Conservation (phyloP, 2,329 filamentous ascomycete genomes). For the Beauveria sp. region DNA sequence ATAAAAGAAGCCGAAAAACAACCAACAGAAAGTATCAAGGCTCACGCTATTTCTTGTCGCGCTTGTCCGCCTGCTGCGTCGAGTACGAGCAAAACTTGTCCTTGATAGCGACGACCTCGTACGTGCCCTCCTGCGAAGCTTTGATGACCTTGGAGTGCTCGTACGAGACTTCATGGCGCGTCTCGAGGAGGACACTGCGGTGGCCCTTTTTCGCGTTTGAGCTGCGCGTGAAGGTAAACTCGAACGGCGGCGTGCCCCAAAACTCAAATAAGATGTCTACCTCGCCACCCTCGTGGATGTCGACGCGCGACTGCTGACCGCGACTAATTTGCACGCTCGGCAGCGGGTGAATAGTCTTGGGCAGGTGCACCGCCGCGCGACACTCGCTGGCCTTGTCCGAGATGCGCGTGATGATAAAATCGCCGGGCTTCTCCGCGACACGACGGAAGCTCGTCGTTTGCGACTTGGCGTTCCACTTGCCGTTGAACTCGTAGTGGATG, state of each 20-base stretch:
- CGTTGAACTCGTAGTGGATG: constrained; percentile 84
- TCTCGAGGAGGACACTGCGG: constrained; percentile 76
- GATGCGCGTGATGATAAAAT: constrained; percentile 79
- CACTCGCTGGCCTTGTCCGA: constrained; percentile 86
- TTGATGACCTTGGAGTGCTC: constrained; percentile 75
- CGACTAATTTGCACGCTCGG: constrained; percentile 86
- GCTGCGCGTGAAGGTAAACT: constrained; percentile 92
- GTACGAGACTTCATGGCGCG: constrained; percentile 76
- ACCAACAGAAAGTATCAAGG: background rate
- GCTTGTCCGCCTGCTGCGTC: constrained; percentile 53
- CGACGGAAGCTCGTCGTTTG: constrained; percentile 80
- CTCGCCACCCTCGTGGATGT: constrained; percentile 94
- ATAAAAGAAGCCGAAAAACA: background rate
- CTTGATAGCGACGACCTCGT: constrained; percentile 94
- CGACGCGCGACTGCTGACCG: constrained; percentile 70
- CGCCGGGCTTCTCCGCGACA: constrained; percentile 83
- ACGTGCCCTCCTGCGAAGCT: constrained; percentile 89
- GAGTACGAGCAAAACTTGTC: constrained; percentile 88
- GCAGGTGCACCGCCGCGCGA: constrained; percentile 68
- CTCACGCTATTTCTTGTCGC: constrained; percentile 30
- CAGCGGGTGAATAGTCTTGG: constrained; percentile 82
- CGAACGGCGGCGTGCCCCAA: constrained; percentile 89
- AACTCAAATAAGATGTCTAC: constrained; percentile 94
- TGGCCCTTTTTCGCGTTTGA: constrained; percentile 77
- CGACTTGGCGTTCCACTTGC: constrained; percentile 70